phyloP scores from a whole-genome alignment of 148 eudicot species.

The Chenopodium berlandieri region DNA sequence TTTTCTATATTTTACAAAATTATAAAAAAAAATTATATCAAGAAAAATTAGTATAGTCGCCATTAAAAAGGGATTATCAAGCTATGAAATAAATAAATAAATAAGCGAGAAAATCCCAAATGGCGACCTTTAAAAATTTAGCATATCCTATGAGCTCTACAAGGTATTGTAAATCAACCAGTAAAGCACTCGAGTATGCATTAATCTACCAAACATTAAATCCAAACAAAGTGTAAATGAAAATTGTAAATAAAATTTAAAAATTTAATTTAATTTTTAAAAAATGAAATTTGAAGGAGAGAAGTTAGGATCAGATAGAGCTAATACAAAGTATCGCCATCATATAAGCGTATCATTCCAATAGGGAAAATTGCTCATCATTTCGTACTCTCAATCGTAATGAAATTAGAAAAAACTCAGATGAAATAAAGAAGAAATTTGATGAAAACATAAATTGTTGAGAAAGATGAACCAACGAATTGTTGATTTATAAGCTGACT shows the following conservation, averaged over 20 bases:
- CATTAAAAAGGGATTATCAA: slow-evolving; percentile 3
- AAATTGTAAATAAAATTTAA: no score
- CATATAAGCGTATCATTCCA: slow-evolving; percentile 10
- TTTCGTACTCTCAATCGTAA: not conserved
- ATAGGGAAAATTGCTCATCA: slow-evolving; percentile 19
- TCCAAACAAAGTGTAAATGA: not conserved
- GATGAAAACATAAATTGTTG: no score
- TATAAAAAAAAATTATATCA: not conserved
- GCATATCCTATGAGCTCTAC: slow-evolving; percentile 21
- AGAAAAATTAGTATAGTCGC: slow-evolving; percentile 6
- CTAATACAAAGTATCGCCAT: slow-evolving; percentile 11
- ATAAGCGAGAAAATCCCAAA: not conserved
- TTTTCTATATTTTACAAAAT: not conserved
- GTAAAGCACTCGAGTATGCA: slow-evolving; percentile 22
- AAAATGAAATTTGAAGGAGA: not conserved
- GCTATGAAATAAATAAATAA: not conserved
- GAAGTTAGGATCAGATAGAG: slow-evolving; percentile 6
- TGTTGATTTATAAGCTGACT: no score
- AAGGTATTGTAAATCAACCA: not conserved
- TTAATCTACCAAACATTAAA: not conserved
- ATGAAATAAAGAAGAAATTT: no score
- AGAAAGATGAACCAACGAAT: no score
- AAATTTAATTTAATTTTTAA: no score
- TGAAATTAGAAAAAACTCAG: no score
- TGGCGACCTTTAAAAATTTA: slow-evolving; percentile 4